Conservation (phyloP, 2,329 filamentous ascomycete species). For the Pochonia chlamydosporia region DNA sequence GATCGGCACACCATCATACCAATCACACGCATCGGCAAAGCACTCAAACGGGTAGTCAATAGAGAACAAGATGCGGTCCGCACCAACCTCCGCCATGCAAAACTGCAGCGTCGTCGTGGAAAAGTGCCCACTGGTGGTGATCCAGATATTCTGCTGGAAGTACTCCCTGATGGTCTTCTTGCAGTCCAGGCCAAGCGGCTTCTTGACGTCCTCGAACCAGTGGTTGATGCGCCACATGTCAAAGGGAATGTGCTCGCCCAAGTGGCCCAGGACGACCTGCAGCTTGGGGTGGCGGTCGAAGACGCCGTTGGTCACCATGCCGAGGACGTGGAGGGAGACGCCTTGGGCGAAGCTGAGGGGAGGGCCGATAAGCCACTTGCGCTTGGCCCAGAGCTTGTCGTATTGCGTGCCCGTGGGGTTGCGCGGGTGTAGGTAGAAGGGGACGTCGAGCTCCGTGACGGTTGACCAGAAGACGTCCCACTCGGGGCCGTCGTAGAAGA, state of each 20-base stretch:
- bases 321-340: constrained; percentile 51
- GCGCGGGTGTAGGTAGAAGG: constrained; percentile 58
- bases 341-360: constrained; percentile 54
- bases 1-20: constrained; percentile 32
- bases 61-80: constrained; percentile 45
- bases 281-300: constrained; percentile 41
- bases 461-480: constrained; percentile 59
- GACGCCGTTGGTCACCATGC: constrained; percentile 44
- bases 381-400: constrained; percentile 52
- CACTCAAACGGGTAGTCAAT: constrained; percentile 49
- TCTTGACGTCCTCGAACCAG: constrained; percentile 52
- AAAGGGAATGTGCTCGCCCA: constrained; percentile 44
- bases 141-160: constrained; percentile 49
- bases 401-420: constrained; percentile 50
- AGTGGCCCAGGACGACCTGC: constrained; percentile 40
- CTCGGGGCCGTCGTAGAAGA: constrained; percentile 58
- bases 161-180: constrained; percentile 46
- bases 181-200: constrained; percentile 40
- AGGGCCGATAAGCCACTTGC: constrained; percentile 55
- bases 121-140: constrained; percentile 52
- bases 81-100: constrained; percentile 40
- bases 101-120: constrained; percentile 46
- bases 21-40: constrained; percentile 34
- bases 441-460: constrained; percentile 53
- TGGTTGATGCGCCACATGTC: constrained; percentile 45